Conservation (phyloP, 2,329 filamentous ascomycete genomes). For the Monosporascus sp. region DNA sequence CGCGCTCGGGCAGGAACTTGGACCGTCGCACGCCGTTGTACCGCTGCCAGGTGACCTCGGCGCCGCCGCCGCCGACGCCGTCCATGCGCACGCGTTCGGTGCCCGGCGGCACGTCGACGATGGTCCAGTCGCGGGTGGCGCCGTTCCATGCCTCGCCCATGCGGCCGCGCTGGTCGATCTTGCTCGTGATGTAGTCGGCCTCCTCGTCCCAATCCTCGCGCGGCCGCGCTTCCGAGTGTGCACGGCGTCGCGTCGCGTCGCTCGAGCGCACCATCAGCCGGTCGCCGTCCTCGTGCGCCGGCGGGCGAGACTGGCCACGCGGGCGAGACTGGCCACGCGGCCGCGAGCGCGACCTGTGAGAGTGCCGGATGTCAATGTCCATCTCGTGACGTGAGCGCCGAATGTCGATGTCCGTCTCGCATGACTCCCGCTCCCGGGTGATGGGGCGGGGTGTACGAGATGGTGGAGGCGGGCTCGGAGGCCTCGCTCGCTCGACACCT, state of each 20-base stretch:
- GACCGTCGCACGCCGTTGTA: constrained; percentile 73
- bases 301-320: constrained; percentile 30
- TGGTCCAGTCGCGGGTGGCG: constrained; percentile 70
- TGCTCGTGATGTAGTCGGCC: constrained; percentile 53
- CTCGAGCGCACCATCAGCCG: constrained; percentile 63
- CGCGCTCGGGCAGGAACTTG: constrained; percentile 67
- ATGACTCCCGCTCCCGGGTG: constrained; percentile 35
- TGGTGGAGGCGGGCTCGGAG: constrained; percentile 44
- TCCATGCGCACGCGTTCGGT: constrained; percentile 80
- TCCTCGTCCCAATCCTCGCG: constrained; percentile 56
- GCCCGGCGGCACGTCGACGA: constrained; percentile 79
- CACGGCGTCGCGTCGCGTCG: constrained; percentile 45
- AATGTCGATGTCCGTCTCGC: constrained; percentile 58
- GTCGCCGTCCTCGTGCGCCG: constrained; percentile 39
- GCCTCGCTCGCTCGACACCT: constrained; percentile 41
- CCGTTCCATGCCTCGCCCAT: constrained; percentile 71
- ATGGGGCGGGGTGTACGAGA: constrained; percentile 41
- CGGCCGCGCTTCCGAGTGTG: constrained; percentile 45
- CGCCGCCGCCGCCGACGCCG: constrained; percentile 65
- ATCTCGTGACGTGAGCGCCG: constrained; percentile 48
- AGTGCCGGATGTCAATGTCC: constrained; percentile 49
- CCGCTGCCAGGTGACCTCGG: constrained; percentile 73
- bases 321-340: constrained; percentile 32
- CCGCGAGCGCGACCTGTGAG: constrained; percentile 33
- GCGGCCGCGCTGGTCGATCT: constrained; percentile 55